Percentiles rank a stretch among this genome's conserved stretches.
Evolutionary conservation across 2,329 filamentous ascomycete species (phyloP).

Genomic region (Ophiostoma ulmi): DNA sequence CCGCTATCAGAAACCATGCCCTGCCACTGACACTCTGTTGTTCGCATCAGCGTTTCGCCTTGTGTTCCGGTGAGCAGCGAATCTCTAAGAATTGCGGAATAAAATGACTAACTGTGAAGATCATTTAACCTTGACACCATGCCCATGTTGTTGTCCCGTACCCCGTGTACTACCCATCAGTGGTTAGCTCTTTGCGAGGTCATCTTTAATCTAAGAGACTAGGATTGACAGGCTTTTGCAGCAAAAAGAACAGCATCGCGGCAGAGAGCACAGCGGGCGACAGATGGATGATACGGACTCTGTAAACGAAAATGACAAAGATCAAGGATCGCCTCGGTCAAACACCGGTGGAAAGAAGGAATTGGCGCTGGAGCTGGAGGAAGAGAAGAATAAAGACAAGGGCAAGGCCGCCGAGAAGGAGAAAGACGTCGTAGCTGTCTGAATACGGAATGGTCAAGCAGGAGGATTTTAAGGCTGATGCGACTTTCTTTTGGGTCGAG

Average conservation of each 20-base stretch:
- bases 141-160: constrained; percentile 7
- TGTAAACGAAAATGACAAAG: neutral
- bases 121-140: neutral
- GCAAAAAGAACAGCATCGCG: neutral
- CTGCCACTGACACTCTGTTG: constrained; percentile 2
- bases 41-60: neutral
- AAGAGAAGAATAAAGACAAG: neutral
- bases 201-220: neutral
- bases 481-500: too few species aligned
- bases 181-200: neutral
- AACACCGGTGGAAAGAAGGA: neutral
- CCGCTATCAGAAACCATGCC: neutral
- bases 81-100: neutral
- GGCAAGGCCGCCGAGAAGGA: neutral
- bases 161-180: constrained; percentile 4
- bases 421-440: neutral
- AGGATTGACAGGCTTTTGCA: constrained; percentile 15
- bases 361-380: neutral
- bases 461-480: too few species aligned
- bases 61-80: neutral
- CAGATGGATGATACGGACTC: neutral
- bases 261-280: neutral
- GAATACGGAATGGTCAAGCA: too few species aligned
- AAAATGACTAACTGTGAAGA: neutral
- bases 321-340: too few species aligned